Conservation (phyloP, 805 yeast species). For the Metschnikowia gelsemii region DNA sequence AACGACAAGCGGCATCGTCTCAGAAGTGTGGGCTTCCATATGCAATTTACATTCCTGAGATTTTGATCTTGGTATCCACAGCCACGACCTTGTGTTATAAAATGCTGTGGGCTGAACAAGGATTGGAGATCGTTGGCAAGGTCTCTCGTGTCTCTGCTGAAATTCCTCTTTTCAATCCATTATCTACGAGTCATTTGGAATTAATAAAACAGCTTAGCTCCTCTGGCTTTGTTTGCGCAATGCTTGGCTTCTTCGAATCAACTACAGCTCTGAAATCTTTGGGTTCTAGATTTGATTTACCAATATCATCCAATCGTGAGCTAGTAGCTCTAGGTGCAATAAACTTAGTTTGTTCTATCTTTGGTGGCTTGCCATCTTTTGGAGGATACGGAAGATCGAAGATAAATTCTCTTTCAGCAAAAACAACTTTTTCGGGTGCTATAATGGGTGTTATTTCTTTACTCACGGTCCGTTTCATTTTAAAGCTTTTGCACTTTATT, state of each 20-base stretch:
- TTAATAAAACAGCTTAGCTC: conserved; percentile 61
- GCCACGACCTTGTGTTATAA: conserved; percentile 52
- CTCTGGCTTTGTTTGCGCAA: conserved; percentile 70
- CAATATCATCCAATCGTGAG: conserved; percentile 85
- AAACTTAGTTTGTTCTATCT: conserved; percentile 62
- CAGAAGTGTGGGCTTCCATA: conserved; percentile 23
- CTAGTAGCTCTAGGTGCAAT: conserved; percentile 83
- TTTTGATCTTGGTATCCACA: conserved; percentile 66
- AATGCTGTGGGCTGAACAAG: conserved; percentile 50
- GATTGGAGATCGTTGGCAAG: conserved; percentile 69
- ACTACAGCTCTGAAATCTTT: conserved; percentile 89
- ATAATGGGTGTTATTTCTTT: conserved; percentile 78
- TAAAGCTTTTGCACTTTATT: conserved; percentile 64
- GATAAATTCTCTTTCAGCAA: conserved; percentile 80
- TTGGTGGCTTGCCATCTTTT: conserved; percentile 81
- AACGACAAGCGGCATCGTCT: conserved; percentile 24
- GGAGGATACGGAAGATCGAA: conserved; percentile 96
- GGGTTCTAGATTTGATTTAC: conserved; percentile 67
- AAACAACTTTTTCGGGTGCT: conserved; percentile 79
- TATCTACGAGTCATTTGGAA: conserved; percentile 47
- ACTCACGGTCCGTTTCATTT: conserved; percentile 56
- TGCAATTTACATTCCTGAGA: conserved; percentile 78
- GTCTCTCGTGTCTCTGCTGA: conserved; percentile 47
- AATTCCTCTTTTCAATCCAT: conserved; percentile 55
- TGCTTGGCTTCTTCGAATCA: conserved; percentile 88